Conservation (phyloP, 1,284 basidiomycete genomes). For the Ceratobasidium sp. region DNA sequence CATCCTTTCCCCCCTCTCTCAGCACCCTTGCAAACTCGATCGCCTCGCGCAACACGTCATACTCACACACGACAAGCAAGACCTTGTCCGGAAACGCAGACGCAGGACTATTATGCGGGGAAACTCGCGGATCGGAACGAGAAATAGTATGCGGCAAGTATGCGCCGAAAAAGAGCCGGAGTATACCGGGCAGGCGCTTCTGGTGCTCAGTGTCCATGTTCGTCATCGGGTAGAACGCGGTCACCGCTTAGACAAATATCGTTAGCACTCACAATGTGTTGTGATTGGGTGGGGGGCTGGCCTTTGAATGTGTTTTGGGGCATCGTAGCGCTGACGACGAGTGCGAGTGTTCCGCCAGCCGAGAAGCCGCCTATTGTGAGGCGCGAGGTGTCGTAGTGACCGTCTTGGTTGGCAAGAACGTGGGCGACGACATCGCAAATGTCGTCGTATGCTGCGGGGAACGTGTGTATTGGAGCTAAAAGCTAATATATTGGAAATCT, state of each 20-base stretch:
- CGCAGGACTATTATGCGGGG: slow-evolving; percentile 19
- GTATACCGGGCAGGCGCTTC: not conserved
- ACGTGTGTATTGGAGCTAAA: slow-evolving; percentile 29
- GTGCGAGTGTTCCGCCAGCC: slow-evolving; percentile 42
- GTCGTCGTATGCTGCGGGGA: slow-evolving; percentile 41
- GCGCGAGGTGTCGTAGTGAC: slow-evolving; percentile 28
- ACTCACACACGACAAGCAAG: slow-evolving; percentile 20
- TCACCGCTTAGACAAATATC: slow-evolving; percentile 12
- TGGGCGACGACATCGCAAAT: slow-evolving; percentile 3
- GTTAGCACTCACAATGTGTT: not conserved
- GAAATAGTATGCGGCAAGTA: not conserved
- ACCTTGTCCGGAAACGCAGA: slow-evolving; percentile 28
- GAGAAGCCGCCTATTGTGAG: slow-evolving; percentile 39
- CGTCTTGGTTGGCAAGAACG: slow-evolving; percentile 36
- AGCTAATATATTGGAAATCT: not conserved
- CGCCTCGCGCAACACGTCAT: slow-evolving; percentile 15
- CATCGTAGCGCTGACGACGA: slow-evolving; percentile 31
- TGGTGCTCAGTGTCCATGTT: not conserved
- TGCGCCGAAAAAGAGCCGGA: not conserved
- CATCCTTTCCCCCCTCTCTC: slow-evolving; percentile 20
- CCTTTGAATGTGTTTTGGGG: slow-evolving; percentile 25
- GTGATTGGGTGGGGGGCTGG: not conserved
- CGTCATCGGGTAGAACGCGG: slow-evolving; percentile 35
- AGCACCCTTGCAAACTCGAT: slow-evolving; percentile 10
- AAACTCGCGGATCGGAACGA: slow-evolving; percentile 24